These are phyloP conservation scores for Phoenix roebelenii DNA, from an alignment of 176 grass and related monocot species.

Conservation along the genomic window DNA sequence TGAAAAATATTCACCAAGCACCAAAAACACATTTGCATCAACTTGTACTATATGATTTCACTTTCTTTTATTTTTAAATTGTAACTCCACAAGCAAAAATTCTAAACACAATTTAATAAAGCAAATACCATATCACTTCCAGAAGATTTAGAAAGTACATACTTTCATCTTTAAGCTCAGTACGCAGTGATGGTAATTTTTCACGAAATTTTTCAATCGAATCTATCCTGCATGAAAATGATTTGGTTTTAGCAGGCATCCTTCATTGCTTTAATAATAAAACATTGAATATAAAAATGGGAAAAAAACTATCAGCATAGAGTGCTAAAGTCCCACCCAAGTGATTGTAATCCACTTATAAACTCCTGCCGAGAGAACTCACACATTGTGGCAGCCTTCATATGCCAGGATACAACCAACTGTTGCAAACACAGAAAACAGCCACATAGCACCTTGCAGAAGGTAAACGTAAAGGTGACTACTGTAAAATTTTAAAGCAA, in stretches of 20 bases:
- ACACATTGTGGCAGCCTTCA: conserved; percentile 99
- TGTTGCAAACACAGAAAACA: conserved; percentile 29
- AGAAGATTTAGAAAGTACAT: conserved; percentile 11
- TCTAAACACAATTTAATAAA: too few relatives aligned
- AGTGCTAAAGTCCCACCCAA: conserved; percentile 44
- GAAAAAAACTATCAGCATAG: neutral
- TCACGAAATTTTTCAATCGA: conserved; percentile 76
- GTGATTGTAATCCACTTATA: conserved; percentile 74
- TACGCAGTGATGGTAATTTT: conserved; percentile 77
- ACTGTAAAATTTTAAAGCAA: too few relatives aligned
- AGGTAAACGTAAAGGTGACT: too few relatives aligned
- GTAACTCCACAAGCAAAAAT: too few relatives aligned
- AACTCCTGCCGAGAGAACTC: conserved; percentile 93
- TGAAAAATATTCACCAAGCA: neutral
- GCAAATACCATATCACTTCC: too few relatives aligned
- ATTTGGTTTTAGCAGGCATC: neutral
- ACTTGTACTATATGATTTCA: too few relatives aligned
- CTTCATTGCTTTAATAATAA: neutral
- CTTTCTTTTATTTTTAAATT: too few relatives aligned
- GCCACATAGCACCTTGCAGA: neutral
- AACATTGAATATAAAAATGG: too few relatives aligned
- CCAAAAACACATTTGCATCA: too few relatives aligned
- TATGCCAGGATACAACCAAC: conserved; percentile 99
- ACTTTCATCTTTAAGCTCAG: conserved; percentile 94
- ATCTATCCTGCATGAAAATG: conserved; percentile 68